Evolutionary conservation across 2,329 filamentous ascomycete genomes (phyloP).

Genomic region (Monosporascus sp.): DNA sequence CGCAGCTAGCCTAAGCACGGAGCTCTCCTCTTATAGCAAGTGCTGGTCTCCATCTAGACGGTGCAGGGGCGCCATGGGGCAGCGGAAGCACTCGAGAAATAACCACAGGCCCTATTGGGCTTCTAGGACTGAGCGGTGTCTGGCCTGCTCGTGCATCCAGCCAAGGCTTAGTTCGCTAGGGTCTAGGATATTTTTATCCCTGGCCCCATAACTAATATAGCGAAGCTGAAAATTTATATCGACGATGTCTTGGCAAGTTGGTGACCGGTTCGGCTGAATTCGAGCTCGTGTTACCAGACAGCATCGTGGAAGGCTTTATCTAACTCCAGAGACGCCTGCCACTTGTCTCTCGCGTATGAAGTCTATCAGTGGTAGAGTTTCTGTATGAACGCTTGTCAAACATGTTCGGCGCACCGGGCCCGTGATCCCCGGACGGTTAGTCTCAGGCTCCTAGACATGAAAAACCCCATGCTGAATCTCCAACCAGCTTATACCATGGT

Average conservation of each 20-base stretch:
- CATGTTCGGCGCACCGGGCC: too few species aligned
- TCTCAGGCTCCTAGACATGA: too few species aligned
- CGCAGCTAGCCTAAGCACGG: too few species aligned
- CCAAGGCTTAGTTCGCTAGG: neutral
- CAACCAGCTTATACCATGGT: too few species aligned
- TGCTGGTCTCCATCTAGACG: too few species aligned
- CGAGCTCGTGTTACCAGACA: slow-evolving; percentile 7
- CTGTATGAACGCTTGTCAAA: too few species aligned
- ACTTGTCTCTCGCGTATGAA: neutral
- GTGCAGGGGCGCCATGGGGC: too few species aligned
- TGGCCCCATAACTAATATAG: neutral
- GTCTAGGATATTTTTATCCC: neutral
- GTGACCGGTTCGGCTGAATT: slow-evolving; percentile 4
- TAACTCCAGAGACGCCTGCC: neutral
- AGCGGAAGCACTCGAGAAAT: too few species aligned
- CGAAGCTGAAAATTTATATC: neutral
- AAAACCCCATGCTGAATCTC: too few species aligned
- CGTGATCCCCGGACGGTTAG: too few species aligned
- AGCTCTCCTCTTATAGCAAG: too few species aligned
- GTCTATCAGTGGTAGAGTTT: too few species aligned
- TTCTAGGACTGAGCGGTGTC: neutral
- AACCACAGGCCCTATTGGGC: neutral
- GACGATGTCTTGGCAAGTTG: slow-evolving; percentile 1
- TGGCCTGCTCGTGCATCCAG: neutral
- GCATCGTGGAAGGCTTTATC: neutral